A percentile compares a stretch with the other conserved stretches of the same genome.
Evolutionary conservation across 768 basidiomycete species (phyloP).

Genomic region (Pulveroboletus sp.): DNA sequence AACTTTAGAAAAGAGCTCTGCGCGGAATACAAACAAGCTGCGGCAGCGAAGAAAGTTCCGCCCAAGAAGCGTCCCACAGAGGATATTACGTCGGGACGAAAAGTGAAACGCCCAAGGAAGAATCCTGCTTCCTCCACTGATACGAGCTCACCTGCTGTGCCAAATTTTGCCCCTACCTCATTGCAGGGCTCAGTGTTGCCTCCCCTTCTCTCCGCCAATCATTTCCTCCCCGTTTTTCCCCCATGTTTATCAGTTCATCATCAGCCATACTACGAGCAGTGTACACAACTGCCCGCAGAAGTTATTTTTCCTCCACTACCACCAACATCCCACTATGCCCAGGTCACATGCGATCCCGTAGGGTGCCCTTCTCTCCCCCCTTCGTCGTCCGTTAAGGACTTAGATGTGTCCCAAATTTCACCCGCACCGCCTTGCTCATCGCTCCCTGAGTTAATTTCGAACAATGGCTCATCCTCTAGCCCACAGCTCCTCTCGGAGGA

Average conservation of each 20-base stretch:
- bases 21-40: constrained; percentile 32
- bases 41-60: constrained; percentile 25
- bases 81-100: constrained; percentile 35
- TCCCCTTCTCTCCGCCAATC: constrained; percentile 20
- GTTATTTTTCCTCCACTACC: constrained; percentile 74
- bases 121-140: constrained; percentile 20
- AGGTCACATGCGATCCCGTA: constrained; percentile 16
- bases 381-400: constrained; percentile 21
- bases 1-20: constrained; percentile 68
- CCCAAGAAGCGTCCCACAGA: constrained; percentile 40
- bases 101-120: constrained; percentile 46
- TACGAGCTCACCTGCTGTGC: constrained; percentile 18
- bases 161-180: constrained; percentile 17
- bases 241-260: constrained; percentile 58
- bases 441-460: constrained; percentile 61
- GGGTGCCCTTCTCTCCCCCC: constrained; percentile 18
- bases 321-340: constrained; percentile 40
- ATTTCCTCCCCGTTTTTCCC: constrained; percentile 42
- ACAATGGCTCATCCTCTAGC: constrained; percentile 63
- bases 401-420: constrained; percentile 23
- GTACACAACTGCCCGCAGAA: constrained; percentile 52
- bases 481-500: constrained; percentile 40
- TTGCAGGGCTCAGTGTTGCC: constrained; percentile 19
- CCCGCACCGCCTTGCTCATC: constrained; percentile 35
- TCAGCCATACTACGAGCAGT: constrained; percentile 69